A percentile compares a stretch with the other conserved stretches of the same genome.
Conservation (phyloP, 305 asterid species). For the Solanum hybrid region DNA sequence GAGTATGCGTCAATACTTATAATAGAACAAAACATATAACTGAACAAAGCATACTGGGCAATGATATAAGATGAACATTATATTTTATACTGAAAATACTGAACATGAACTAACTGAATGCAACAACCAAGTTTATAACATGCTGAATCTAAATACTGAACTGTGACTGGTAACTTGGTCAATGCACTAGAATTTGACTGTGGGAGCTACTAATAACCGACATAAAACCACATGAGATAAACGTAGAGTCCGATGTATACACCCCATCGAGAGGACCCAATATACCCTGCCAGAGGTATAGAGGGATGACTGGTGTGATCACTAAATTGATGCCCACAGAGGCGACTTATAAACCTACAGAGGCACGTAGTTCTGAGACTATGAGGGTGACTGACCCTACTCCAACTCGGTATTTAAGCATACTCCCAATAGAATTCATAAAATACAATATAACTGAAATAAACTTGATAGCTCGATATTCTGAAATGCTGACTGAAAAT, state of each 20-base stretch:
- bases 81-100: no score
- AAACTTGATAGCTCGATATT: no score
- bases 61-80: neutral
- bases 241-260: neutral
- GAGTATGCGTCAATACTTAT: no score
- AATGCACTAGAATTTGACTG: neutral
- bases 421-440: neutral
- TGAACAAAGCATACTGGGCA: neutral
- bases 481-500: no score
- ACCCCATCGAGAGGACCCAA: neutral
- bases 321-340: neutral
- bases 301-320: neutral
- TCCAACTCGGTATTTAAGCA: neutral
- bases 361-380: neutral
- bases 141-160: neutral
- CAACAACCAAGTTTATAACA: neutral
- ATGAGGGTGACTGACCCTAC: neutral
- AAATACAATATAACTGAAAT: neutral
- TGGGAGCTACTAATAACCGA: neutral
- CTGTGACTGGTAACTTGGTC: neutral
- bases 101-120: neutral
- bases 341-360: neutral
- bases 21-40: neutral
- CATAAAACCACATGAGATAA: neutral
- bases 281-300: neutral